A percentile compares a stretch with the other conserved stretches of the same genome.
Conservation (phyloP, 352 stramenopile genomes). For the Aphanomyces cochlioides region DNA sequence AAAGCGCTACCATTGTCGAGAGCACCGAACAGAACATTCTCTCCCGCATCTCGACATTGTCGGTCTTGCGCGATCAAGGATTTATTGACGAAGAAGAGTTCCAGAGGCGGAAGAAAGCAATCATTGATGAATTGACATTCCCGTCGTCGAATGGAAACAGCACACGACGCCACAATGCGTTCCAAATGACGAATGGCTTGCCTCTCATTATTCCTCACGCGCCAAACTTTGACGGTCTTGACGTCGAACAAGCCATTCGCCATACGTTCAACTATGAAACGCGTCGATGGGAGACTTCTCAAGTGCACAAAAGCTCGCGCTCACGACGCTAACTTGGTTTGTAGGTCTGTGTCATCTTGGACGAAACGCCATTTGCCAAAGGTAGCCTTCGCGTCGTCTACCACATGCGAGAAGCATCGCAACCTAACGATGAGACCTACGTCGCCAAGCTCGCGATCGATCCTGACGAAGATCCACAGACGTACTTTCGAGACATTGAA, state of each 20-base stretch:
- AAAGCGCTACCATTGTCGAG: slow-evolving; percentile 18
- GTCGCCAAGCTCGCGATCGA: slow-evolving; percentile 86
- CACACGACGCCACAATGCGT: neutral
- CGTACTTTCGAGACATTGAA: slow-evolving; percentile 87
- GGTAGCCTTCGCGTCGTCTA: slow-evolving; percentile 77
- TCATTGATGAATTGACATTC: slow-evolving; percentile 74
- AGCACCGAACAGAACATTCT: slow-evolving; percentile 51
- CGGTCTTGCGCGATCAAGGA: slow-evolving; percentile 68
- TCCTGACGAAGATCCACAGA: slow-evolving; percentile 80
- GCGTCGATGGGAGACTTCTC: slow-evolving; percentile 48
- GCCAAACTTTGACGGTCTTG: slow-evolving; percentile 59
- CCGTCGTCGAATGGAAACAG: slow-evolving; percentile 32
- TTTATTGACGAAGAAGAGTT: slow-evolving; percentile 80
- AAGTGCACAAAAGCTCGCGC: slow-evolving; percentile 5
- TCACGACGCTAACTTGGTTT: neutral
- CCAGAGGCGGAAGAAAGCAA: slow-evolving; percentile 65
- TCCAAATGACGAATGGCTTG: slow-evolving; percentile 45
- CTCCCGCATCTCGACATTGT: slow-evolving; percentile 63
- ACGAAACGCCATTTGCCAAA: slow-evolving; percentile 80
- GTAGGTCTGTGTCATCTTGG: slow-evolving; percentile 61
- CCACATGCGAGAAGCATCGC: slow-evolving; percentile 55
- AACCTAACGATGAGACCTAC: slow-evolving; percentile 50
- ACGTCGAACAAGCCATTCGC: slow-evolving; percentile 59
- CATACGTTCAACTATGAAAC: slow-evolving; percentile 79
- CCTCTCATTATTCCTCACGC: slow-evolving; percentile 72